Conservation (phyloP, 1,284 basidiomycete genomes). For the Naganishia albida region DNA sequence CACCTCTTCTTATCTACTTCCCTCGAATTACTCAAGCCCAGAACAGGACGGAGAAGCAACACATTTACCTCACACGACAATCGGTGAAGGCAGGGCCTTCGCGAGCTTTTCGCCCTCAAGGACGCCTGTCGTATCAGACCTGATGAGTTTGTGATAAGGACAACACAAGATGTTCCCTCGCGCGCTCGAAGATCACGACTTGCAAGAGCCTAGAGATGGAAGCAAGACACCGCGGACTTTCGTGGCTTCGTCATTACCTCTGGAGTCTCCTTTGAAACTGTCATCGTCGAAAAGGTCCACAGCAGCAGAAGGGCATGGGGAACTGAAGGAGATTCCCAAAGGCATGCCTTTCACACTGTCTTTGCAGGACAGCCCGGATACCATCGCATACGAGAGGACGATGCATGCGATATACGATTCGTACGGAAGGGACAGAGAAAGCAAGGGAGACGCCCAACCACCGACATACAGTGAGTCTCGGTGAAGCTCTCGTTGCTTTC, state of each 20-base stretch:
- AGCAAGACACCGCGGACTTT: not conserved
- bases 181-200: no score
- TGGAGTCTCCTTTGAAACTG: not conserved
- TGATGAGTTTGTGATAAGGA: no score
- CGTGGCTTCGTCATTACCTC: not conserved
- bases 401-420: conserved; percentile 19
- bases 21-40: no score
- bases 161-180: no score
- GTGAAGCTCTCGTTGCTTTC: not conserved
- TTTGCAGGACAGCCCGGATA: conserved; percentile 17
- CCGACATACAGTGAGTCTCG: not conserved
- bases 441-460: not conserved
- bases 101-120: no score
- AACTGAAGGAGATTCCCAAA: not conserved
- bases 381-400: conserved; percentile 18
- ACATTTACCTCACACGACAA: no score
- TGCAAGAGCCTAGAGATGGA: no score
- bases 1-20: no score
- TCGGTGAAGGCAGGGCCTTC: no score
- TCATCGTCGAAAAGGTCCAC: not conserved
- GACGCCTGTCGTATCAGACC: no score
- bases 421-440: not conserved
- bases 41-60: no score
- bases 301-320: not conserved
- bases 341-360: not conserved